Base-by-base conservation (phyloP, 768 basidiomycete genomes). In the Lactarius evosmus region DNA sequence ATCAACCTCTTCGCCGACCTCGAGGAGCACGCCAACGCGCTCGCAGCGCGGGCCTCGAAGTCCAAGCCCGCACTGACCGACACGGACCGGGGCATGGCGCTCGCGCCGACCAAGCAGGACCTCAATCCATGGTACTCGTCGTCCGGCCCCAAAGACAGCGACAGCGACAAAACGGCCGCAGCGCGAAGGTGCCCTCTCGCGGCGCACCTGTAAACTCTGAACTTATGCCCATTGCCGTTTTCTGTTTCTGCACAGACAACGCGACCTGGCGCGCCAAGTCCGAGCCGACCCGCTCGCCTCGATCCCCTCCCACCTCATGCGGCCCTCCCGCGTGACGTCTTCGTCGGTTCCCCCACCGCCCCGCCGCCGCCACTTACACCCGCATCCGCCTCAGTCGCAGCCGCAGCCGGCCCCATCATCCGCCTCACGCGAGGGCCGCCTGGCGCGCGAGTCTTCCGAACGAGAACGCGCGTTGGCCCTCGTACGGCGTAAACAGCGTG, bases 1-100 rank as follows among this genome's bases (percentile, higher is more conserved):
- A 91, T 93, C 74, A 93, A 93, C 71, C 75, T 94, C 57, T 93
- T 93, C 67, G 86, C 89, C 68, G 90, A 92, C 69, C 67, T 93
- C n/a, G 91, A 93, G 70, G 72, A 82, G 80, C 81, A 78, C 66
- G 76, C 80, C 4, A 75, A 81, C 25, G 71, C 80, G 0, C 76
- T 80, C 7, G 75, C 83, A 2, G 75, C 80, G 16, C 80, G 78
- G 27, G 78, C 81, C 3, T 78, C 80, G 5, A 83, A 81, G 72
- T 71, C 70, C 44, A 66, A 69, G 32, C 58, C 61, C 11, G 52
- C 69, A 22, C 59, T 67, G 49, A 50, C 68, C 50, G 85, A 88
- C 69, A 79, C 80, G 0, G 91, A 94, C 57, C 85, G 83, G 67
- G 91, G 92, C 19, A 73, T 91, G 8, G 79, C 89, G 2, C 78